Percentiles rank a stretch among this genome's conserved stretches.
Evolutionary conservation across 2,329 filamentous ascomycete species (phyloP).

Genomic region (Penicillium sclerotigenum): DNA sequence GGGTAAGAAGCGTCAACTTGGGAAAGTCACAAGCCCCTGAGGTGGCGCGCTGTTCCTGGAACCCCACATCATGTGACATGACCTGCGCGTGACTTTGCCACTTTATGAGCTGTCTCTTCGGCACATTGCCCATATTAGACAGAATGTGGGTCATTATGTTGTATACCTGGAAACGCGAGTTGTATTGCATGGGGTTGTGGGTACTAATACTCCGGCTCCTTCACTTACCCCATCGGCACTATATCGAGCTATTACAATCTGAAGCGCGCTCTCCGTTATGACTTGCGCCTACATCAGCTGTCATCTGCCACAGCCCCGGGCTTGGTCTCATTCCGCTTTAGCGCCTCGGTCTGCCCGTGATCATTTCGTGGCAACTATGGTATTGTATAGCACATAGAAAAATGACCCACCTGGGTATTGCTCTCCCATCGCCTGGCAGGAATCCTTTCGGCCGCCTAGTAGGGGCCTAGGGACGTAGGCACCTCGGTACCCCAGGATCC

Average conservation of each 20-base stretch:
- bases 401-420: background rate
- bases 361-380: background rate
- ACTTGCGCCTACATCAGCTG: slow-evolving; percentile 3
- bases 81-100: slow-evolving; percentile 9
- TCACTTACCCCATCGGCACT: background rate
- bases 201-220: background rate
- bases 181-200: background rate
- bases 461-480: too few relatives aligned
- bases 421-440: background rate
- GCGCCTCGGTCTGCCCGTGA: slow-evolving; percentile 2
- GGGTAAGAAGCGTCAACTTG: background rate
- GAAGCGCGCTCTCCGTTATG: slow-evolving; percentile 7
- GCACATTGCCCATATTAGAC: background rate
- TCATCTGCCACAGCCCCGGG: background rate
- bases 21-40: slow-evolving; percentile 17
- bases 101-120: slow-evolving; percentile 5
- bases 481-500: slow-evolving; percentile 4
- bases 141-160: background rate
- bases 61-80: slow-evolving; percentile 9
- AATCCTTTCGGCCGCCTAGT: background rate
- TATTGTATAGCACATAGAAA: background rate
- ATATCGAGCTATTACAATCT: background rate
- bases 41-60: slow-evolving; percentile 4
- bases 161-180: background rate
- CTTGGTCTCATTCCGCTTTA: background rate